These are phyloP conservation scores for Aspergillus novoparasiticus DNA, from an alignment of 2,329 filamentous ascomycete species.

Conservation along the genomic window DNA sequence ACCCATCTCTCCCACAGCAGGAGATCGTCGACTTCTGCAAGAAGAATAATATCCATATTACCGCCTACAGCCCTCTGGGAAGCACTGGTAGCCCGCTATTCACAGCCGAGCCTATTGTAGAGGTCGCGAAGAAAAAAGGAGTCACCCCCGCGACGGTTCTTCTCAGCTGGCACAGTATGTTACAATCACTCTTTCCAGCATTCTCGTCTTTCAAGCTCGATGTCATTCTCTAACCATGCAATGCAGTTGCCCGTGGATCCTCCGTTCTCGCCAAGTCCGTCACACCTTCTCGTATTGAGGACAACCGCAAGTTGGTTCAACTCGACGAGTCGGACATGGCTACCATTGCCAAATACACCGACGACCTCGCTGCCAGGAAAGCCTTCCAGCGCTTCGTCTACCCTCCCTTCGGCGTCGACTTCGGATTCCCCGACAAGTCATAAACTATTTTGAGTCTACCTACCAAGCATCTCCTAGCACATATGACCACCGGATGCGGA, in stretches of 20 bases:
- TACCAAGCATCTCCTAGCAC: neutral
- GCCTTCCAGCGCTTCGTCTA: slow-evolving; percentile 59
- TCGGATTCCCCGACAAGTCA: slow-evolving; percentile 72
- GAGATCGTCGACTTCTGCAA: slow-evolving; percentile 56
- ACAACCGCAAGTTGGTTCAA: slow-evolving; percentile 41
- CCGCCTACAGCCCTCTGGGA: slow-evolving; percentile 52
- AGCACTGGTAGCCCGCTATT: slow-evolving; percentile 48
- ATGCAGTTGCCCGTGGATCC: slow-evolving; percentile 40
- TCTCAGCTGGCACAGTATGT: slow-evolving; percentile 48
- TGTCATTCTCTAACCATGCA: neutral
- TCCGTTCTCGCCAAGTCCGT: slow-evolving; percentile 47
- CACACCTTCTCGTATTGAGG: slow-evolving; percentile 44
- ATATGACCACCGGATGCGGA: neutral
- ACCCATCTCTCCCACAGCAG: slow-evolving; percentile 67
- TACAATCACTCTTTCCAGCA: neutral
- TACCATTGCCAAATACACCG: slow-evolving; percentile 40
- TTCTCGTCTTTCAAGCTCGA: neutral
- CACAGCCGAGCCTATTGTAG: slow-evolving; percentile 43
- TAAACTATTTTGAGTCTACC: slow-evolving; percentile 1
- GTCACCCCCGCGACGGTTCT: slow-evolving; percentile 44
- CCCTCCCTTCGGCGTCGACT: slow-evolving; percentile 68
- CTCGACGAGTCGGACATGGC: slow-evolving; percentile 43
- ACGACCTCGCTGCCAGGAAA: slow-evolving; percentile 36
- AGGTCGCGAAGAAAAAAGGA: slow-evolving; percentile 44
- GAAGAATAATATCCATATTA: slow-evolving; percentile 54